phyloP scores from a whole-genome alignment of 2,329 filamentous ascomycete species.

The Eurotiales sp. region DNA sequence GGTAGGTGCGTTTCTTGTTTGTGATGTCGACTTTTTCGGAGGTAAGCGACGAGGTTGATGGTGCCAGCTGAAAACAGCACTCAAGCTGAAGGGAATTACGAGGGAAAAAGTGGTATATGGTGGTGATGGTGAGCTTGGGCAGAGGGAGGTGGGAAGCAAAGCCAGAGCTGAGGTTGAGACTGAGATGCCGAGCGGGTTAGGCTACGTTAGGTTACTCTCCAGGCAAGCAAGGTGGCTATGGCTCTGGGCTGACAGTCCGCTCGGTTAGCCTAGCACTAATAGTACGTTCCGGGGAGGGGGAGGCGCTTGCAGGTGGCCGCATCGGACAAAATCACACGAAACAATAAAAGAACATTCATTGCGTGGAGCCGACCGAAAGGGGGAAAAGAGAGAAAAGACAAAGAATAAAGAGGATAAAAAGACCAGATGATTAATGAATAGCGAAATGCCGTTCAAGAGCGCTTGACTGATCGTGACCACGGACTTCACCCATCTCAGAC shows the following conservation, averaged over 20 bases:
- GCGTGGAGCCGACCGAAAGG: background rate
- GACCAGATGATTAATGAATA: no score
- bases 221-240: constrained; percentile 7
- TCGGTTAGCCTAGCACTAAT: constrained; percentile 6
- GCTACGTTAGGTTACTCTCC: background rate
- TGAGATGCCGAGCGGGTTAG: constrained; percentile 3
- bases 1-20: background rate
- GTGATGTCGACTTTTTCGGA: no score
- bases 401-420: background rate
- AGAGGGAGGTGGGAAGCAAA: constrained; percentile 7
- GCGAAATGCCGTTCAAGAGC: no score
- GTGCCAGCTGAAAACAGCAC: no score
- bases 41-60: no score
- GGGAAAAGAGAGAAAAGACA: background rate
- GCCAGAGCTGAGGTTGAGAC: constrained; percentile 6
- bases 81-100: no score
- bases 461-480: no score
- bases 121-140: constrained; percentile 2
- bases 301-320: no score
- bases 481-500: no score
- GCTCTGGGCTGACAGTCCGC: constrained; percentile 11
- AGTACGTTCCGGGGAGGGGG: background rate
- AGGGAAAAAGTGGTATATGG: no score
- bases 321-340: no score
- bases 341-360: background rate